These are phyloP conservation scores for Trypethelium eluteriae DNA, from an alignment of 495 filamentous ascomycete genomes.

Conservation along the genomic window DNA sequence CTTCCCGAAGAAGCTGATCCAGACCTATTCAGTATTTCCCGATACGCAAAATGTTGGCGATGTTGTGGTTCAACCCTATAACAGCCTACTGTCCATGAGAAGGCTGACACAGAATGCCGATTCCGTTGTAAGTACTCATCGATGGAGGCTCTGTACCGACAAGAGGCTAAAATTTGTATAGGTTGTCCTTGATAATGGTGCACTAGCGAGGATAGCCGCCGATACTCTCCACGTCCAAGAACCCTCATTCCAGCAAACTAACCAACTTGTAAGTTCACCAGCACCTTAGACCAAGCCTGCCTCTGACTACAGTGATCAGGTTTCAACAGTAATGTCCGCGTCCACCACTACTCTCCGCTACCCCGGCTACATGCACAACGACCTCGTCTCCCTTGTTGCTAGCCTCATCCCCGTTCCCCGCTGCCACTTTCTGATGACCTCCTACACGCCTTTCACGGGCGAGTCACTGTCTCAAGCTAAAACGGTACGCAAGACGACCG, in stretches of 20 bases:
- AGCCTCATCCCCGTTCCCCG: slow-evolving; percentile 92
- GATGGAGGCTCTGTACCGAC: slow-evolving; percentile 6
- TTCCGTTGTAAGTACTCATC: slow-evolving; percentile 56
- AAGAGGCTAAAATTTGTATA: slow-evolving; percentile 15
- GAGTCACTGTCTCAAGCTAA: slow-evolving; percentile 94
- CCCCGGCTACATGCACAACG: slow-evolving; percentile 99
- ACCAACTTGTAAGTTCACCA: slow-evolving; percentile 62
- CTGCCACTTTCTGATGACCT: slow-evolving; percentile 96
- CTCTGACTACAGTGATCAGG: slow-evolving; percentile 31
- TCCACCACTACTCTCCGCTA: slow-evolving; percentile 94
- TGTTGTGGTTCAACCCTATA: slow-evolving; percentile 97
- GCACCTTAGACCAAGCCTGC: not conserved
- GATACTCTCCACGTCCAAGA: slow-evolving; percentile 89
- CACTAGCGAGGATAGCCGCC: slow-evolving; percentile 85
- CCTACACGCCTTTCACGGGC: slow-evolving; percentile 94
- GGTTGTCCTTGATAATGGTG: slow-evolving; percentile 95
- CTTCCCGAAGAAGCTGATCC: slow-evolving; percentile 97
- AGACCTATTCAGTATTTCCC: slow-evolving; percentile 97
- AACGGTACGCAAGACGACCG: slow-evolving; percentile 94
- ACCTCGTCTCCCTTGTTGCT: slow-evolving; percentile 91
- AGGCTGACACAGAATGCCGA: slow-evolving; percentile 91
- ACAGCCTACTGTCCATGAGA: slow-evolving; percentile 86
- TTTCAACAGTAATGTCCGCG: slow-evolving; percentile 97
- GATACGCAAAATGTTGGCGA: slow-evolving; percentile 75
- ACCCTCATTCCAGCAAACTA: slow-evolving; percentile 93